Base-by-base conservation (phyloP, 805 yeast genomes). In the Nakazawaea ambrosiae region DNA sequence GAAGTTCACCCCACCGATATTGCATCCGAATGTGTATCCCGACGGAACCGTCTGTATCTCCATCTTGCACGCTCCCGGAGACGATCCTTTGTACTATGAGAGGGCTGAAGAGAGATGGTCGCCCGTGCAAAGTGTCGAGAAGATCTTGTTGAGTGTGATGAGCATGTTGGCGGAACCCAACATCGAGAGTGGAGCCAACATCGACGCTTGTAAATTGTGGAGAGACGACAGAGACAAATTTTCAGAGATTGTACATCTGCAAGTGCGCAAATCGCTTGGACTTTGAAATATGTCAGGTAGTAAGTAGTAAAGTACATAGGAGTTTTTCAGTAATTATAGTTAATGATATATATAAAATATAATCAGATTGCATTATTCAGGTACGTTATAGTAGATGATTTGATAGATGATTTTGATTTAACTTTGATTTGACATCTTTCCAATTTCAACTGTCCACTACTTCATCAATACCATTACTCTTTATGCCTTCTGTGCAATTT, bases 91-190 rank as follows among this genome's bases (percentile, higher is more conserved):
- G 57, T 88, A 82, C 70, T 92, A 92, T 61, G 98, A 92, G 58
- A 62, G 85, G 22, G 95, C 97, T 0, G 94, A 89, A 49, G 98
- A 92, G 61, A 68, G 98, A 47, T 92, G 98, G 98, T 84, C 95
- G 5, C 98, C 98, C 0, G 89, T 92, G 22, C 98, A 92, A 58
- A 84, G 95, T 54, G 89, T 92, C n/a, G 98, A 92, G 61, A 92
- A 92, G 70, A 92, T 92, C 43, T 65, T 92, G 44, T 62, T 92
- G 42, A 82, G 95, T 58, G 97, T 92, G 17, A 77, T 89, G 71
- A 84, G 95, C 51, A 89, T 92, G 97, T 68, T 92, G 43, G 95
- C 97, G 19, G 96, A 92, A 59, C 97, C 98, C 3, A 92, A 92
- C 54, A 81, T 85, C 23, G 97, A 90, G 58, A 83, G 95, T 50